Conservation (phyloP, 225 moss, liverwort and hornwort genomes). For the Ulota crispa region DNA sequence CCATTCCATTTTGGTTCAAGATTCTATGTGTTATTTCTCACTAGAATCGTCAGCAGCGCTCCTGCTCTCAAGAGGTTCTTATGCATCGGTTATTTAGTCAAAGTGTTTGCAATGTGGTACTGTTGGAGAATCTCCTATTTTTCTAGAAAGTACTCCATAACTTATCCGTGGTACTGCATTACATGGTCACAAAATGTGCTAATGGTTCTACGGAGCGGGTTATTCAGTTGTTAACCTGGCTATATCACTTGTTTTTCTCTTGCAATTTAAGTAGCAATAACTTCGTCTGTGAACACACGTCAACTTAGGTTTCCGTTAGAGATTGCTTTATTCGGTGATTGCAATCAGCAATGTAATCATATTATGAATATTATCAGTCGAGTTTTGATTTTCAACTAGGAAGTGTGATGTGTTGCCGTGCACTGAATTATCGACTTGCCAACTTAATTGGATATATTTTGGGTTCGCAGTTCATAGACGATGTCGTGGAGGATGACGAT, state of each 20-base stretch:
- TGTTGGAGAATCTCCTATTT: neutral
- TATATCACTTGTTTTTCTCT: neutral
- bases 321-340: neutral
- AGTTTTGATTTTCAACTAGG: neutral
- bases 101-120: neutral
- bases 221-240: neutral
- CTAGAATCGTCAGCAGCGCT: neutral
- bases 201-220: neutral
- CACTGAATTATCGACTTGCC: neutral
- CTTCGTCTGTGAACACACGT: neutral
- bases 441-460: slow-evolving; percentile 25
- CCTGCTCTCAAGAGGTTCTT: neutral
- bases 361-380: too few relatives aligned
- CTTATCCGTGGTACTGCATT: neutral
- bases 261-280: neutral
- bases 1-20: neutral
- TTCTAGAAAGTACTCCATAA: neutral
- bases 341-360: neutral
- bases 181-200: neutral
- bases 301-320: neutral
- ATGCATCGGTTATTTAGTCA: neutral
- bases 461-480: slow-evolving; percentile 87
- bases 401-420: neutral
- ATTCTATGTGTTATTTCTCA: neutral
- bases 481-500: slow-evolving; percentile 91